Evolutionary conservation across 2,329 filamentous ascomycete species (phyloP).

Genomic region (Pseudogymnoascus sp.): DNA sequence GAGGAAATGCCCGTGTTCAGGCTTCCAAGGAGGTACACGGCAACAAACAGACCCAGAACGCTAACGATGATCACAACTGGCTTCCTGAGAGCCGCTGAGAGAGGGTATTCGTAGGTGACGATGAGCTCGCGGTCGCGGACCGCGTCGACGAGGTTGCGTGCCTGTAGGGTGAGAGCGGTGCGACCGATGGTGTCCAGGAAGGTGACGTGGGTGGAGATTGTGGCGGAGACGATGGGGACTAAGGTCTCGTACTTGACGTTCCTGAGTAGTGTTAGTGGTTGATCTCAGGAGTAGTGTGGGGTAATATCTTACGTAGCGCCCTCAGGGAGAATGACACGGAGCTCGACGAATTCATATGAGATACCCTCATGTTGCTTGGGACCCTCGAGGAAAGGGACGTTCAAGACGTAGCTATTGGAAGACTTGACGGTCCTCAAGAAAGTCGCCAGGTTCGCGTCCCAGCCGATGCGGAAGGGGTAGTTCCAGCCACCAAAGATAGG

Average conservation of each 20-base stretch:
- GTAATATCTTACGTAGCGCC: slow-evolving; percentile 66
- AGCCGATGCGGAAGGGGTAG: slow-evolving; percentile 93
- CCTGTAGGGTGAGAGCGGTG: slow-evolving; percentile 71
- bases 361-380: slow-evolving; percentile 80
- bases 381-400: slow-evolving; percentile 87
- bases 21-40: slow-evolving; percentile 63
- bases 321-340: slow-evolving; percentile 84
- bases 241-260: slow-evolving; percentile 72
- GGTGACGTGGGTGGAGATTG: slow-evolving; percentile 64
- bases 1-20: slow-evolving; percentile 25
- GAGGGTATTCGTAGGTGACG: slow-evolving; percentile 81
- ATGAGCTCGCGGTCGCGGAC: slow-evolving; percentile 75
- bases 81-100: slow-evolving; percentile 71
- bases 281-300: slow-evolving; percentile 45
- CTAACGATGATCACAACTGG: slow-evolving; percentile 74
- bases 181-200: slow-evolving; percentile 92
- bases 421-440: slow-evolving; percentile 60
- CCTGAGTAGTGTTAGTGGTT: slow-evolving; percentile 39
- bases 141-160: slow-evolving; percentile 84
- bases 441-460: slow-evolving; percentile 77
- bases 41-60: slow-evolving; percentile 64
- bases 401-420: slow-evolving; percentile 71
- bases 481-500: slow-evolving; percentile 98
- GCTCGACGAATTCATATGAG: slow-evolving; percentile 72
- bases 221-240: slow-evolving; percentile 59